Evolutionary conservation across 192 early-diverging fungal genomes (phyloP).

Genomic region (Gonapodya sp.): DNA sequence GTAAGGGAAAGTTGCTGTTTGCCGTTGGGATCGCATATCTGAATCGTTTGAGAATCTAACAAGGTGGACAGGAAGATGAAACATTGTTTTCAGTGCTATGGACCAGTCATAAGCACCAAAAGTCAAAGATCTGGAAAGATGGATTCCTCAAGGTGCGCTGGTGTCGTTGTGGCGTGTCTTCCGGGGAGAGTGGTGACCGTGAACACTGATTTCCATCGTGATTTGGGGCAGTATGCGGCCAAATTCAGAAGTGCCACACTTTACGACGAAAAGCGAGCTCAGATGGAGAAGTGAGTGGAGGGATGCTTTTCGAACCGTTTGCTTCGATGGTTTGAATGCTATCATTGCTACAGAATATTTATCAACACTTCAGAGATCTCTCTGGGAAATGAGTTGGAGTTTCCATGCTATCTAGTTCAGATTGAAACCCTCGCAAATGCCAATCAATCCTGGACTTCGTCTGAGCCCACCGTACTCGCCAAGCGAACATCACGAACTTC

Average conservation of each 20-base stretch:
- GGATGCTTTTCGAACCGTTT: not conserved
- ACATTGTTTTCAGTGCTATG: conserved; percentile 2
- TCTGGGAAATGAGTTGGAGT: not conserved
- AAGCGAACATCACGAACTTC: not conserved
- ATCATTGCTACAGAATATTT: not conserved
- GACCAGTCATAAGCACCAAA: conserved; percentile 6
- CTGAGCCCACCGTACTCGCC: not conserved
- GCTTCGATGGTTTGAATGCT: too few relatives aligned
- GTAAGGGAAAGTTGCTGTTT: too few relatives aligned
- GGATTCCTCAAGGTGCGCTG: not conserved
- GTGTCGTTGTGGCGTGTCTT: too few relatives aligned
- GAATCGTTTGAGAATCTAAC: too few relatives aligned
- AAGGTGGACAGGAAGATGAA: too few relatives aligned
- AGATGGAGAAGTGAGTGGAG: not conserved
- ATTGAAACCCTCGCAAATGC: not conserved
- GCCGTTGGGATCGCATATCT: too few relatives aligned
- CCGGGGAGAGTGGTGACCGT: too few relatives aligned
- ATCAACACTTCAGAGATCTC: not conserved
- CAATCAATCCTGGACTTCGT: not conserved
- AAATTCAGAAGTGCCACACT: not conserved
- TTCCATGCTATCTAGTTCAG: not conserved
- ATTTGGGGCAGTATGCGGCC: not conserved
- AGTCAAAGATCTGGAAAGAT: conserved; percentile 10
- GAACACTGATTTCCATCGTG: not conserved
- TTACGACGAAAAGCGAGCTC: not conserved